Evolutionary conservation across 2,329 filamentous ascomycete species (phyloP).

Genomic region (Phaeosphaeriaceae sp.): DNA sequence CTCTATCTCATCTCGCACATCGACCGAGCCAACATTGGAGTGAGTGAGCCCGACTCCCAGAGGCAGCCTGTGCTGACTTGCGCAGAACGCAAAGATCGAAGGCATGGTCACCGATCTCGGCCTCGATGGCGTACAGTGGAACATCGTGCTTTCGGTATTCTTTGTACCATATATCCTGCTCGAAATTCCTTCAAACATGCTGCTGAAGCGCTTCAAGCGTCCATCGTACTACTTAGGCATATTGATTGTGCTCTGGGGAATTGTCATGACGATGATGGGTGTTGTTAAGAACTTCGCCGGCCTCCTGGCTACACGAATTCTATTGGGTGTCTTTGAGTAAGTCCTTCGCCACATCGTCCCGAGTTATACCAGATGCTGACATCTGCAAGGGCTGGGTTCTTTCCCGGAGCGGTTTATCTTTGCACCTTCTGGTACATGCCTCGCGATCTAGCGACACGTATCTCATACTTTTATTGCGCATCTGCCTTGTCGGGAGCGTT

Average conservation of each 20-base stretch:
- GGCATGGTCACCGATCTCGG: slow-evolving; percentile 67
- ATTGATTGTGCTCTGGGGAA: slow-evolving; percentile 36
- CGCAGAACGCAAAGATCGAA: slow-evolving; percentile 66
- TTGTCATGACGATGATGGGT: slow-evolving; percentile 37
- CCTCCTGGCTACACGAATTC: slow-evolving; percentile 22
- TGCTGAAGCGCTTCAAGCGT: slow-evolving; percentile 43
- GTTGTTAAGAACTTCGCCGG: slow-evolving; percentile 29
- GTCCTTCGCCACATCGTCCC: background rate
- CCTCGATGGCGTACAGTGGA: slow-evolving; percentile 64
- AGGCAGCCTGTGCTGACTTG: too few species aligned
- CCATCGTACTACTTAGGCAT: slow-evolving; percentile 40
- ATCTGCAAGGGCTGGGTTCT: slow-evolving; percentile 34
- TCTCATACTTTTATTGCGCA: slow-evolving; percentile 49
- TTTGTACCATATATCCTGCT: slow-evolving; percentile 57
- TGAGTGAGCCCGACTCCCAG: background rate
- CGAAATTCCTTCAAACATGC: slow-evolving; percentile 53
- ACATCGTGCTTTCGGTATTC: slow-evolving; percentile 67
- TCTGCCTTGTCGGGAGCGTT: slow-evolving; percentile 51
- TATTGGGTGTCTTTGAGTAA: slow-evolving; percentile 38
- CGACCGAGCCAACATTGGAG: slow-evolving; percentile 70
- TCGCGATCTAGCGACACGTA: slow-evolving; percentile 42
- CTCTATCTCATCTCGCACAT: slow-evolving; percentile 58
- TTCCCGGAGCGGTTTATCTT: slow-evolving; percentile 47
- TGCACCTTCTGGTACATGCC: slow-evolving; percentile 47
- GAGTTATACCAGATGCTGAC: background rate